These are phyloP conservation scores for Globisporangium polare DNA, from an alignment of 352 stramenopile species.

Conservation along the genomic window DNA sequence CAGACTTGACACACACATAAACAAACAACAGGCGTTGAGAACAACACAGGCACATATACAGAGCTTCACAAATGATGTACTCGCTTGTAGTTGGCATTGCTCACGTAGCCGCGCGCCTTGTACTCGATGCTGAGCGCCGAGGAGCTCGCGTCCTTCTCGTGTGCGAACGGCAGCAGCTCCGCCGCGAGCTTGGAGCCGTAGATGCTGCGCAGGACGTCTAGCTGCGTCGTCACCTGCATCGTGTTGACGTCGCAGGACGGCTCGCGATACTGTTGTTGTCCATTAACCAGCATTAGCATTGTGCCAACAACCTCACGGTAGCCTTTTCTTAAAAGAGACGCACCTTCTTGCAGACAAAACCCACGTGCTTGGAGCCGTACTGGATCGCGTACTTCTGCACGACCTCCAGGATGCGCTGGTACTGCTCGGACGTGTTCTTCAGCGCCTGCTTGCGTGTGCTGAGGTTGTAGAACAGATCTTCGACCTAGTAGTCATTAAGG, in stretches of 20 bases:
- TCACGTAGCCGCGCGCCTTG: constrained; percentile 58
- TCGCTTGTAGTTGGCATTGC: constrained; percentile 89
- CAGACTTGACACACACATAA: constrained; percentile 28
- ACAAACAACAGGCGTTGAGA: neutral
- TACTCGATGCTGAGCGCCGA: constrained; percentile 30
- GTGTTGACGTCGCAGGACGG: constrained; percentile 80
- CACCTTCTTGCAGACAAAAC: constrained; percentile 95
- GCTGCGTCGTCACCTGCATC: constrained; percentile 47
- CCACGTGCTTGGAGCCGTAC: constrained; percentile 82
- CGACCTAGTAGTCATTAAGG: constrained; percentile 41
- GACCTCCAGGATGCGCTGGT: constrained; percentile 92
- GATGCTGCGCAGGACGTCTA: constrained; percentile 72
- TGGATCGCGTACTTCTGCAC: constrained; percentile 97
- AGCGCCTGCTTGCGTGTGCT: constrained; percentile 90
- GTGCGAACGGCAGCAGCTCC: constrained; percentile 55
- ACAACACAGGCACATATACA: constrained; percentile 3
- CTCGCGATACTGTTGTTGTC: constrained; percentile 53
- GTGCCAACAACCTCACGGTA: neutral
- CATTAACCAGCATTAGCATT: neutral
- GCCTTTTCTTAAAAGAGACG: neutral
- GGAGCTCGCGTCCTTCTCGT: constrained; percentile 20
- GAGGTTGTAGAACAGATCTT: constrained; percentile 99
- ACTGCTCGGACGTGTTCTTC: constrained; percentile 93
- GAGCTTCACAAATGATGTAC: neutral
- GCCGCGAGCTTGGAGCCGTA: constrained; percentile 67